A percentile compares a stretch with the other conserved stretches of the same genome.
These are phyloP conservation scores for Sporothrix variecibatus DNA, from an alignment of 2,329 filamentous ascomycete genomes.

Conservation along the genomic window DNA sequence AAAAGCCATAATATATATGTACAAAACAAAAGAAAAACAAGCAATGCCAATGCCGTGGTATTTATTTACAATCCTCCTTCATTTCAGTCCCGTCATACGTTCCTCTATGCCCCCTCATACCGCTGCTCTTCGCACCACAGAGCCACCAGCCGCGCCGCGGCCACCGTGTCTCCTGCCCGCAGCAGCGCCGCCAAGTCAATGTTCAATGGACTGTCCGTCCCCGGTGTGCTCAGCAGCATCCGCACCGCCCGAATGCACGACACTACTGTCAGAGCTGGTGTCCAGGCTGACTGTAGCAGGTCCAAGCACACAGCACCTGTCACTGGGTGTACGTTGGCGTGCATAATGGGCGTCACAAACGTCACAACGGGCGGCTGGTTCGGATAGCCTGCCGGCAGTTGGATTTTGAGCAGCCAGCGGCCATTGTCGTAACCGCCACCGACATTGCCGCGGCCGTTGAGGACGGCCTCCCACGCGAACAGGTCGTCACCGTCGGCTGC, in stretches of 20 bases:
- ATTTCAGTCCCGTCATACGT: neutral
- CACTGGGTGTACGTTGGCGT: slow-evolving; percentile 71
- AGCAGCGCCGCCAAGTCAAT: slow-evolving; percentile 74
- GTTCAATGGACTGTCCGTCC: slow-evolving; percentile 74
- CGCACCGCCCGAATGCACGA: slow-evolving; percentile 72
- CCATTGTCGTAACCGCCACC: slow-evolving; percentile 65
- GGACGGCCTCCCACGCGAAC: slow-evolving; percentile 60
- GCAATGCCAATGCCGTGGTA: slow-evolving; percentile 20
- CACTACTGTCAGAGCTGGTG: slow-evolving; percentile 79
- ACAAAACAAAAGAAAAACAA: neutral
- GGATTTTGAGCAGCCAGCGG: slow-evolving; percentile 79
- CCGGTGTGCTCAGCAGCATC: slow-evolving; percentile 67
- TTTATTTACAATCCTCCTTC: neutral
- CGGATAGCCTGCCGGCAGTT: slow-evolving; percentile 77
- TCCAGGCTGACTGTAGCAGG: slow-evolving; percentile 77
- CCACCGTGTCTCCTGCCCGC: slow-evolving; percentile 67
- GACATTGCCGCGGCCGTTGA: slow-evolving; percentile 58
- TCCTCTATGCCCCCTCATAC: slow-evolving; percentile 43
- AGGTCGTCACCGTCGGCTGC: slow-evolving; percentile 54
- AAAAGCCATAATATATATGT: neutral
- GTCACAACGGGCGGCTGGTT: slow-evolving; percentile 72
- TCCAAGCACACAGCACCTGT: slow-evolving; percentile 95
- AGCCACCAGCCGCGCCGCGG: slow-evolving; percentile 68
- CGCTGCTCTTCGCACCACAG: slow-evolving; percentile 64
- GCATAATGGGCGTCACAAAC: slow-evolving; percentile 83